Evolutionary conservation across 257 asterid species (phyloP).

Genomic region (Leptodermis oblonga): DNA sequence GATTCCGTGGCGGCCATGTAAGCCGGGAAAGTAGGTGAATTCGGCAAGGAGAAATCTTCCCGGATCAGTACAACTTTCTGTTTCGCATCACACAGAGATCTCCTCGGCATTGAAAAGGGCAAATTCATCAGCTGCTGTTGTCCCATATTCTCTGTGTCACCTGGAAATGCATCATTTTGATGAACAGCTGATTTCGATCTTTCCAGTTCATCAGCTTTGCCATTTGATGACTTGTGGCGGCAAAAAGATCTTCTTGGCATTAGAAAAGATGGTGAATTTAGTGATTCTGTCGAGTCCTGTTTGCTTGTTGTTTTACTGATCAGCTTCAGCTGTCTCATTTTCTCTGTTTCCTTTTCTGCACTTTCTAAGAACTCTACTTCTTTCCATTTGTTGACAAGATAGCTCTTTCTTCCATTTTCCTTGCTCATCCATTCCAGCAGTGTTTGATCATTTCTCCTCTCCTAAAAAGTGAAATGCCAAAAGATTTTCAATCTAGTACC

Average conservation of each 20-base stretch:
- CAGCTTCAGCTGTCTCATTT: conserved; percentile 35
- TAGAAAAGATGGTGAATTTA: conserved; percentile 44
- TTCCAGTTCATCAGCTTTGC: conserved; percentile 34
- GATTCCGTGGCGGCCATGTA: conserved; percentile 87
- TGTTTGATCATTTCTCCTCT: conserved; percentile 44
- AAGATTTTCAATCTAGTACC: not conserved
- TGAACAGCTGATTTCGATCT: conserved; percentile 29
- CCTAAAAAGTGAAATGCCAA: conserved; percentile 34
- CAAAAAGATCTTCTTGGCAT: conserved; percentile 67
- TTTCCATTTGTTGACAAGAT: conserved; percentile 23
- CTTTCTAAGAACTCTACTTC: not conserved
- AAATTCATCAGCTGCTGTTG: conserved; percentile 43
- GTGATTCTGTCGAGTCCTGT: conserved; percentile 39
- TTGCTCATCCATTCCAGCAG: conserved; percentile 39
- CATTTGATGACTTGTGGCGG: conserved; percentile 46
- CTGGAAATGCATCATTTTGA: conserved; percentile 31
- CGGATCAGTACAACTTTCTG: conserved; percentile 48
- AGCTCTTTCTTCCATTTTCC: conserved; percentile 40
- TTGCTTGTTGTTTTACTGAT: conserved; percentile 26
- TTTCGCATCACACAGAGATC: conserved; percentile 58
- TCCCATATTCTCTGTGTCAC: conserved; percentile 26
- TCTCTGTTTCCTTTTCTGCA: conserved; percentile 25
- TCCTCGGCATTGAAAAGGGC: conserved; percentile 53
- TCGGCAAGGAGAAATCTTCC: conserved; percentile 50
- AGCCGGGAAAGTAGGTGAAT: conserved; percentile 61